Conservation (phyloP, 345 rosid genomes). For the Acer campestre region DNA sequence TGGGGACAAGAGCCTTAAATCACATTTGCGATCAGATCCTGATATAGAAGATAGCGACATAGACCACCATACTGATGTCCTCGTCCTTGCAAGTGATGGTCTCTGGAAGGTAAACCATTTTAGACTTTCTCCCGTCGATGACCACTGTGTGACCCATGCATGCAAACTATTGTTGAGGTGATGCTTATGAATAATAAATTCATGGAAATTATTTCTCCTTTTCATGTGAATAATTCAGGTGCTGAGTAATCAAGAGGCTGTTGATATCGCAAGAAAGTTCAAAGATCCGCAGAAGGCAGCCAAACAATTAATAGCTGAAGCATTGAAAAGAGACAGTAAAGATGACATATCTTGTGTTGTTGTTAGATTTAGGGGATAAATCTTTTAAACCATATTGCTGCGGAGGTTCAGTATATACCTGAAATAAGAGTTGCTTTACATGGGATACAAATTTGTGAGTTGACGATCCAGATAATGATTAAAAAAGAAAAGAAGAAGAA, state of each 20-base stretch:
- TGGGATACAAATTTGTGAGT: conserved; percentile 29
- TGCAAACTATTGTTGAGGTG: not conserved
- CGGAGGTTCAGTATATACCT: conserved; percentile 28
- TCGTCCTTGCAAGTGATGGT: conserved; percentile 75
- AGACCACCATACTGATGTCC: conserved; percentile 40
- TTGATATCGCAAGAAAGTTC: conserved; percentile 63
- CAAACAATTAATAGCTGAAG: conserved; percentile 65
- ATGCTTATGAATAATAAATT: conserved; percentile 12
- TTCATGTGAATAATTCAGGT: conserved; percentile 45
- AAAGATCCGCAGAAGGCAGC: conserved; percentile 81
- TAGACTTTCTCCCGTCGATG: not conserved
- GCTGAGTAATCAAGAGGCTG: conserved; percentile 77
- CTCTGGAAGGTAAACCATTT: conserved; percentile 62
- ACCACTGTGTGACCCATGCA: not conserved
- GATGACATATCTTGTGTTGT: conserved; percentile 83
- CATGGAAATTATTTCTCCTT: not conserved
- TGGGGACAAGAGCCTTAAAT: conserved; percentile 75
- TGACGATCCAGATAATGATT: conserved; percentile 7
- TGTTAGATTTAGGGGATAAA: conserved; percentile 58
- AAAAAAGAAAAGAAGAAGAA: not conserved
- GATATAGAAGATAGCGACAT: conserved; percentile 43
- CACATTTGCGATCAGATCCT: conserved; percentile 66
- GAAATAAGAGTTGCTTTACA: conserved; percentile 30
- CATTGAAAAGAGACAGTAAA: conserved; percentile 63
- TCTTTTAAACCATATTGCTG: conserved; percentile 15